Evolutionary conservation across 345 rosid genomes (phyloP), one percentile per base, ranked within the genome.

Genomic region (Cardamine resedifolia): DNA sequence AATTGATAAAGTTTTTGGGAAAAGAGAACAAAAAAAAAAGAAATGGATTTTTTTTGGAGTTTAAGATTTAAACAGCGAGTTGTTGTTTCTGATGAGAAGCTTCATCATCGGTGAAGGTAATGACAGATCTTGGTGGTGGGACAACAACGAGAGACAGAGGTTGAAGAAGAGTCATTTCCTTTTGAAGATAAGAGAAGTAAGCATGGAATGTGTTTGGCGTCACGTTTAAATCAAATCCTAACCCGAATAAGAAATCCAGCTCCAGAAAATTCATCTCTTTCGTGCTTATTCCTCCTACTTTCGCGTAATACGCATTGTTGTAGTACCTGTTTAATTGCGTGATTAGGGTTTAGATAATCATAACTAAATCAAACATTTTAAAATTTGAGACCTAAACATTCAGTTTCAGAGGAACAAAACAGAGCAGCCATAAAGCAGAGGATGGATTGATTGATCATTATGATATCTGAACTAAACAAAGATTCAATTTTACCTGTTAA

Each of bases 231-330:
- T 85, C 76, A 81, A 93, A 93, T 3, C 94, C 87, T 77, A 90
- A 56, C 12, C 97, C 96, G 63, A 93, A 93, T 18, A 93, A 78
- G 56, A 90, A 93, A 77, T 93, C 98, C 19, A 93, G 65, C 78
- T 93, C 98, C 8, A 93, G 85, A 62, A 77, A 81, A 71, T 93
- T 93, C 94, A 93, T 90, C 80, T 89, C 96, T 34, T 73, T 73
- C 43, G 83, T 93, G 90, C 87, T 90, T 67, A 93, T 87, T 65
- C 96, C 98, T 68, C 97, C 98, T 15, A 90, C 91, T 82, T 89
- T 93, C 11, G 97, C 97, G 62, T 90, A 93, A 80, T 83, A 93
- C 5, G 97, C 97, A 71, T 93, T 93, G 84, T 88, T 90, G 81
- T 93, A 88, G 64, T 86, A 88, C 66, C 80, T 77, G 56, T 70